Conservation (phyloP, 495 filamentous ascomycete genomes). For the Xylaria nigripes region DNA sequence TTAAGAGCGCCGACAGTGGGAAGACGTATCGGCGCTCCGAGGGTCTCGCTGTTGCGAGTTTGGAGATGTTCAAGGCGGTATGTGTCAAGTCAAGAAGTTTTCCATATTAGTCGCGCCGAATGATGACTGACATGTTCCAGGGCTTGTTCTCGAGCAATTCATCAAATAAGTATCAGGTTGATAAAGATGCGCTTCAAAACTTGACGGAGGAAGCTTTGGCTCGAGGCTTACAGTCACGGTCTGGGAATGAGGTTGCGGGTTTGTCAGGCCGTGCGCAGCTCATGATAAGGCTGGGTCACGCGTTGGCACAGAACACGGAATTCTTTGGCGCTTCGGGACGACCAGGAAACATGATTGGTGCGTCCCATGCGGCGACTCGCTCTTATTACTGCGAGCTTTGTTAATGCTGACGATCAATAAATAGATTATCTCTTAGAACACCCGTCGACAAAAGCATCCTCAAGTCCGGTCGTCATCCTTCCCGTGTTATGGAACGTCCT, state of each 20-base stretch:
- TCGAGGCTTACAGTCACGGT: constrained; percentile 74
- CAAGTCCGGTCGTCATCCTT: constrained; percentile 78
- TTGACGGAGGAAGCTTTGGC: constrained; percentile 63
- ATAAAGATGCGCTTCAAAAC: constrained; percentile 68
- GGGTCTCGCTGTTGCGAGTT: constrained; percentile 82
- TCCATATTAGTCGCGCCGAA: not conserved
- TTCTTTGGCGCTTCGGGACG: constrained; percentile 79
- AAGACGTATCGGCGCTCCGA: constrained; percentile 79
- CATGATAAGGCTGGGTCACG: constrained; percentile 64
- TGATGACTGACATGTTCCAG: constrained; percentile 15
- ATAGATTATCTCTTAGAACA: constrained; percentile 89
- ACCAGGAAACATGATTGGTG: constrained; percentile 94
- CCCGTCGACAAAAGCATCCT: constrained; percentile 76
- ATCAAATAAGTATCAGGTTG: constrained; percentile 78
- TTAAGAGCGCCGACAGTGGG: constrained; percentile 85
- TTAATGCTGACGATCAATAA: constrained; percentile 8
- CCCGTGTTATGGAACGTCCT: constrained; percentile 86
- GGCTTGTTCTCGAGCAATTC: constrained; percentile 85
- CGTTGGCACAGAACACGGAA: constrained; percentile 65
- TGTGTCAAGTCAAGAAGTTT: constrained; percentile 1
- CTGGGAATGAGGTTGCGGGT: constrained; percentile 75
- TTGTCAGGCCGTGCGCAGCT: constrained; percentile 80
- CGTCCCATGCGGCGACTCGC: constrained; percentile 15
- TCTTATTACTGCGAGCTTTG: not conserved
- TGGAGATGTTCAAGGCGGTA: constrained; percentile 91